Conservation (phyloP, 2,329 filamentous ascomycete species). For the Paraphaeosphaeria sporulosa region DNA sequence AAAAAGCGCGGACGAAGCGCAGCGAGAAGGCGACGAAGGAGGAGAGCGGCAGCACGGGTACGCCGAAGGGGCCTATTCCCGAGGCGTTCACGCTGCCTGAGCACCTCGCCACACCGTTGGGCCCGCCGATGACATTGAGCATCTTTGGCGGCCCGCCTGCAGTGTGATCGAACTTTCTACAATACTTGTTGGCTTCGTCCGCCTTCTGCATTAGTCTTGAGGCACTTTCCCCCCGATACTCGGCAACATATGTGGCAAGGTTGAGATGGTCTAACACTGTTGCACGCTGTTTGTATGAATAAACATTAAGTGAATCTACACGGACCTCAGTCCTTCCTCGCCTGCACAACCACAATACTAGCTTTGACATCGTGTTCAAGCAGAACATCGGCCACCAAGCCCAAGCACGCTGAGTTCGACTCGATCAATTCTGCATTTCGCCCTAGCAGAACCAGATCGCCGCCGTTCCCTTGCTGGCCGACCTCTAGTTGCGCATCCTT, state of each 20-base stretch:
- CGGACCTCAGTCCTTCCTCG: background rate
- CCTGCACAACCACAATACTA: background rate
- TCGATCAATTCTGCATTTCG: conserved; percentile 44
- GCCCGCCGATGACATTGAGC: background rate
- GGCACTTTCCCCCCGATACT: no score
- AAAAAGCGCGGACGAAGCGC: conserved; percentile 23
- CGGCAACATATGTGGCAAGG: background rate
- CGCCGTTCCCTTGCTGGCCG: conserved; percentile 69
- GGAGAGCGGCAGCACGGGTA: background rate
- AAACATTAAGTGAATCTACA: background rate
- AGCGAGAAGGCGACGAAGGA: conserved; percentile 9
- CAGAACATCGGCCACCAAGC: conserved; percentile 3
- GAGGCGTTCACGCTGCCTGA: background rate
- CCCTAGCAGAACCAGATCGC: conserved; percentile 75
- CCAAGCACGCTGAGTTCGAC: background rate
- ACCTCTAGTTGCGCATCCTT: conserved; percentile 66
- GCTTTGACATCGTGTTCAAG: background rate
- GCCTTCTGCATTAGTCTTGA: no score
- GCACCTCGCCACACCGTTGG: background rate
- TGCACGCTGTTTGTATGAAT: background rate
- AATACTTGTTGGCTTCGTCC: no score
- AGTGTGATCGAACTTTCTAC: background rate
- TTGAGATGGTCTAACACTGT: background rate
- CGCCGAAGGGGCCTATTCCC: background rate
- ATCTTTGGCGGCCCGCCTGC: conserved; percentile 4